phyloP scores from a whole-genome alignment of 2,329 filamentous ascomycete species.

The Stemphylium lycopersici region DNA sequence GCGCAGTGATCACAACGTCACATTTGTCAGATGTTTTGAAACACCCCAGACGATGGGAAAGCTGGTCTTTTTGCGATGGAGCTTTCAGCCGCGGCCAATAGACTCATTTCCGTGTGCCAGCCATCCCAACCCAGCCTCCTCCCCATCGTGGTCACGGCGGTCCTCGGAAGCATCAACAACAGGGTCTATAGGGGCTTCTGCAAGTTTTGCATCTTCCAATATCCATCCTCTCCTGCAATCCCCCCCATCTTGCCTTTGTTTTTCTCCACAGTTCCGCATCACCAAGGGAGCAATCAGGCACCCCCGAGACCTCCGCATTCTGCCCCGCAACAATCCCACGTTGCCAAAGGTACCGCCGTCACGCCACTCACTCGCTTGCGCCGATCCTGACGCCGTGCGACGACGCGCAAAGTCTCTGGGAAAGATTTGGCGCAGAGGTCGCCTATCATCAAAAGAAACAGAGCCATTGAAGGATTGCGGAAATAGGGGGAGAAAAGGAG shows the following conservation, averaged over 20 bases:
- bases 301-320: constrained; percentile 22
- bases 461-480: not conserved
- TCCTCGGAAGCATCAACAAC: constrained; percentile 14
- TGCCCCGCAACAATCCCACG: constrained; percentile 15
- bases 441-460: not conserved
- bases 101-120: constrained; percentile 7
- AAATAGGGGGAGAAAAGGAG: not conserved
- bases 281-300: constrained; percentile 5
- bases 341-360: constrained; percentile 12
- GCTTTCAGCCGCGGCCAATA: constrained; percentile 13
- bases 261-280: not conserved
- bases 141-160: constrained; percentile 2
- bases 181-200: constrained; percentile 11
- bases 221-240: not conserved
- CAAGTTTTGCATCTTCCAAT: constrained; percentile 5
- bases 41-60: not conserved
- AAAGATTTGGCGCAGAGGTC: not conserved
- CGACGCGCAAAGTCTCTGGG: constrained; percentile 1
- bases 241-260: not conserved
- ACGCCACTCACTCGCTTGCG: constrained; percentile 29
- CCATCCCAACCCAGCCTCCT: constrained; percentile 9
- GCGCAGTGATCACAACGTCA: constrained; percentile 3
- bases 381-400: constrained; percentile 6
- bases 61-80: constrained; percentile 3
- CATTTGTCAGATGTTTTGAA: not conserved